Base-by-base conservation (phyloP, 768 basidiomycete genomes). In the Coprinopsis sp. region DNA sequence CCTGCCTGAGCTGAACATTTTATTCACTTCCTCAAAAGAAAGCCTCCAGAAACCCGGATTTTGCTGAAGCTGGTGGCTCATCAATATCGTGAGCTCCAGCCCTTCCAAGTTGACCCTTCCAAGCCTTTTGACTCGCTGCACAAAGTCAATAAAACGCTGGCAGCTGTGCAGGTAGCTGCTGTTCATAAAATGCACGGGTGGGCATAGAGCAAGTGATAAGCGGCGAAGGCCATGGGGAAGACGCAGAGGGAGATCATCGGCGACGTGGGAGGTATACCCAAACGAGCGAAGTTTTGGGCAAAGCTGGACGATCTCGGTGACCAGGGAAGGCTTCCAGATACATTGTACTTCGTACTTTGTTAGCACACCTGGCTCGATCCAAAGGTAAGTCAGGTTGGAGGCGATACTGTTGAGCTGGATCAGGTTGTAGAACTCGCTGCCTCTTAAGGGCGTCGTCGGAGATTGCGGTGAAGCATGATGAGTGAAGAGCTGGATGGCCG, bases 1-100 rank as follows among this genome's bases (percentile, higher is more conserved):
- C 22, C 25, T 40, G 6, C 46, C 38, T 1, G 16, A 11, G 12
- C 22, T 10, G 11, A 33, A 31, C n/a, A 47, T 11, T 29, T 23
- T 29, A 13, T 21, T 36, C 10, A 41, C 37, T 21, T 47, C 46
- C 18, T 40, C 37, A 25, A 47, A 47, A 16, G 46, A 47, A 28
- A 47, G 21, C 37, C 38, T 29, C 46, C 46, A 47, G 23, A 47
- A 47, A 28, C 46, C 38, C 14, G 46, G 46, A 33, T 39, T 47
- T 14, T 38, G 8, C 30, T 47, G 46, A n/a, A 40, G n/a, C 37
- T 47, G 46, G n/a, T 36, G 30, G 37, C 28, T 47, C 10, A 47
- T 21, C 18, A 47, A 22, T 1, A 47, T 25, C 30, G 11, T 40
- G 28, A 47, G 34, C 10, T 23, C 34, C 19, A 18, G 29, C 10